Conservation (phyloP, 2,329 filamentous ascomycete genomes). For the Fusarium citri region DNA sequence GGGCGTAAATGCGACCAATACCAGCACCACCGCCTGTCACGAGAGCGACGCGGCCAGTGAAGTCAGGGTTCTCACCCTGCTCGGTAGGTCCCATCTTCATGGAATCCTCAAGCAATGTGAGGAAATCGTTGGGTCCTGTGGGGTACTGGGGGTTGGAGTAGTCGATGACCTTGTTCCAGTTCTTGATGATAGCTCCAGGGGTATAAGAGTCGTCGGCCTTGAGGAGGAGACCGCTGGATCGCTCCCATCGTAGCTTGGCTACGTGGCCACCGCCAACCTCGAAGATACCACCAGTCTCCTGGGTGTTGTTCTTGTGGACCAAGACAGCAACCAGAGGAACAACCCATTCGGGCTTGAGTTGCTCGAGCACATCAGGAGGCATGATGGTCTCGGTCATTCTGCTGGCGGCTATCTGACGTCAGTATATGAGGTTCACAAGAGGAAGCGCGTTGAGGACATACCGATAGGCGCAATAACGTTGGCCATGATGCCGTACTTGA, state of each 20-base stretch:
- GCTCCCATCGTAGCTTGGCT: constrained; percentile 95
- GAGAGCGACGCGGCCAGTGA: constrained; percentile 85
- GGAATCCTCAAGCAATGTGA: constrained; percentile 85
- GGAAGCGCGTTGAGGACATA: constrained; percentile 42
- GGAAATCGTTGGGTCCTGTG: constrained; percentile 86
- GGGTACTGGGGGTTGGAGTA: constrained; percentile 86
- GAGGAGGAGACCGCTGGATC: constrained; percentile 86
- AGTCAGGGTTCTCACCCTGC: constrained; percentile 79
- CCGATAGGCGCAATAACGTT: constrained; percentile 94
- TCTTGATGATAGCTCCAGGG: constrained; percentile 85
- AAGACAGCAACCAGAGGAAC: constrained; percentile 92
- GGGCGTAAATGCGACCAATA: constrained; percentile 89
- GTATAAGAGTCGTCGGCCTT: constrained; percentile 91
- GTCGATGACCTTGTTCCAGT: constrained; percentile 89
- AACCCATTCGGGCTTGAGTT: constrained; percentile 92
- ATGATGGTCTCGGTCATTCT: constrained; percentile 96
- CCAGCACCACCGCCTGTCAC: constrained; percentile 90
- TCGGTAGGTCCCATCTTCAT: constrained; percentile 80
- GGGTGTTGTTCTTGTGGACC: constrained; percentile 84
- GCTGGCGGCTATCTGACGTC: constrained; percentile 74
- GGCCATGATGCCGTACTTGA: constrained; percentile 96
- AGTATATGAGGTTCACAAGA: constrained; percentile 8
- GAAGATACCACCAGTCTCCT: constrained; percentile 89
- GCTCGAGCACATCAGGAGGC: constrained; percentile 90
- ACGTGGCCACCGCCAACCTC: constrained; percentile 93